These are phyloP conservation scores for Trametes elegans DNA, from an alignment of 768 basidiomycete species.

Conservation along the genomic window DNA sequence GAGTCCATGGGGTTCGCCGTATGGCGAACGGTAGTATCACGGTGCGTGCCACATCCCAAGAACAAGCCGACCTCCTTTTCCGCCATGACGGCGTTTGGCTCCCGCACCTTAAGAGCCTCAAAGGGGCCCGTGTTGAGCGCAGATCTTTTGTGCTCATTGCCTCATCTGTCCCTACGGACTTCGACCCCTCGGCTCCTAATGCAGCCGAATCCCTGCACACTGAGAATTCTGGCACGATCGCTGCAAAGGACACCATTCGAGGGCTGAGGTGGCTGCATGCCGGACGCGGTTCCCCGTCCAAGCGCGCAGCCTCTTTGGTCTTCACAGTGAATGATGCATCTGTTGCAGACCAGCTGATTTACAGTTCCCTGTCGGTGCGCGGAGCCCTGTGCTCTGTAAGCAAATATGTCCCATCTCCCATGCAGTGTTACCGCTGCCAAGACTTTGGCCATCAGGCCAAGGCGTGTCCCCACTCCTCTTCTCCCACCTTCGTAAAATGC, in stretches of 20 bases:
- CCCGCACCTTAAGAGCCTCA: not conserved
- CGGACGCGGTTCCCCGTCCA: not conserved
- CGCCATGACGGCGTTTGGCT: not conserved
- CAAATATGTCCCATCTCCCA: not conserved
- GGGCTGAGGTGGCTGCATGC: not conserved
- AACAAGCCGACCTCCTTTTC: not conserved
- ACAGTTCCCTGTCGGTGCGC: not conserved
- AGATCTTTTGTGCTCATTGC: not conserved
- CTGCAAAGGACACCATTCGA: not conserved
- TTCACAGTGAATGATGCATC: not conserved
- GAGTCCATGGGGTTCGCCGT: not conserved
- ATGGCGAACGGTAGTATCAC: not conserved
- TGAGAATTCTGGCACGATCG: conserved; percentile 2
- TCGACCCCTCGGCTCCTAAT: not conserved
- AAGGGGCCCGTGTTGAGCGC: not conserved
- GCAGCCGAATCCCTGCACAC: not conserved
- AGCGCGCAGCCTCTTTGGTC: not conserved
- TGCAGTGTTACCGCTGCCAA: not conserved
- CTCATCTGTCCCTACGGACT: not conserved
- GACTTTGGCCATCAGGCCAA: not conserved
- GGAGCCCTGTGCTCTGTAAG: not conserved
- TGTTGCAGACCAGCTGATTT: not conserved
- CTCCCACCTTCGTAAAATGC: not conserved
- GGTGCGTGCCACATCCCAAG: not conserved
- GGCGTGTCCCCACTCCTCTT: not conserved